Evolutionary conservation across 2,329 filamentous ascomycete genomes (phyloP), one percentile per base, ranked within the genome.

Genomic region (Chrysosporium queenslandicum): DNA sequence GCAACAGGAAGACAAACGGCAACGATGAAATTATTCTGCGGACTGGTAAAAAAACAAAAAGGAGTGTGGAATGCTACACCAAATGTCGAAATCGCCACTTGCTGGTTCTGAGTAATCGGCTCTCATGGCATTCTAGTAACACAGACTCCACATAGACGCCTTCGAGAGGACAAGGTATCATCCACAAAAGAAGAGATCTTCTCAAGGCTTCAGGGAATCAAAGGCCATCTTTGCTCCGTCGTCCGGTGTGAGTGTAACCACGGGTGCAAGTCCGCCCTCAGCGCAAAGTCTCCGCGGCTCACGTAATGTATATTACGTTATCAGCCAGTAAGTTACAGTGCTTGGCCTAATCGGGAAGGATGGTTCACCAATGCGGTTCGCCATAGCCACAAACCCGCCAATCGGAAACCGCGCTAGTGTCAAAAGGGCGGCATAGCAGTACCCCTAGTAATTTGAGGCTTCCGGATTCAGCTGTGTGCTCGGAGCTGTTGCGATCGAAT

Each of bases 371-470:
- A 21, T 30, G 12, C 18, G 30, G 32, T 46, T 46, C 30, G 43
- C 7, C 29, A 25, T 46, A 2, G 30, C n/a, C 25, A 8, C 6
- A 34, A 46, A 7, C 8, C 30, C 27, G n/a, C 32, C 45, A 47
- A 47, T 47, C 14, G 18, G 12, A 9, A 21, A n/a, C 8, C 5
- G 18, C 7, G 2, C 9, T 21, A 46, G 2, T n/a, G 20, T 8
- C 6, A 37, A 29, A 16, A 25, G 8, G n/a, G 18, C 45, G 32
- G 45, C 45, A 47, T 47, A 18, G 45, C 20, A 2, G 11, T 23
- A 27, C 45, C 45, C 45, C 45, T 47, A 47, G 45, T 47, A 36
- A 47, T 47, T 47, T 46, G 14, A 47, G 2, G 9, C 12, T 45
- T 9, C 25, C 16, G 12, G 16, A 32, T 9, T 11, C 27, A 46